Percentiles rank a stretch among this genome's conserved stretches.
Evolutionary conservation across 1,139 yeast species (phyloP).

Genomic region (Suhomyces ambrosiae): DNA sequence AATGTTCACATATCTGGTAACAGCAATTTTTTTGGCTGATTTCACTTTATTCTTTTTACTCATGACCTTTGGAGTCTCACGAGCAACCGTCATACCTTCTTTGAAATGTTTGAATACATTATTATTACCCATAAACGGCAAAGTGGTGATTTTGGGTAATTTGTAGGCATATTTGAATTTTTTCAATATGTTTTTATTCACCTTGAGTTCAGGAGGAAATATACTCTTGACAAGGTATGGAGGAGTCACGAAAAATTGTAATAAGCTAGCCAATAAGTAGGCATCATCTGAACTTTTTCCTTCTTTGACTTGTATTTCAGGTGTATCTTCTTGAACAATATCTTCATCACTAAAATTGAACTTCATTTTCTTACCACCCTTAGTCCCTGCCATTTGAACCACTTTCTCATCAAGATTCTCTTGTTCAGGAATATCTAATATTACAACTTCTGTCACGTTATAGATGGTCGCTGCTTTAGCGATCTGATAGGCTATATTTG

Average conservation of each 20-base stretch:
- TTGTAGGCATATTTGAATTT: slow-evolving; percentile 68
- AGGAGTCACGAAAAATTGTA: slow-evolving; percentile 86
- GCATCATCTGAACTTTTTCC: slow-evolving; percentile 34
- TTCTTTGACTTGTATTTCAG: slow-evolving; percentile 20
- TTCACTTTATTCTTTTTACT: slow-evolving; percentile 42
- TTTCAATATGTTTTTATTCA: slow-evolving; percentile 30
- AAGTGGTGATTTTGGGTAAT: slow-evolving; percentile 69
- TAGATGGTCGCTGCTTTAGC: slow-evolving; percentile 74
- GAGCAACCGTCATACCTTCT: slow-evolving; percentile 75
- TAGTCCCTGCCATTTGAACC: slow-evolving; percentile 27
- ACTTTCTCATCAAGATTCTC: slow-evolving; percentile 19
- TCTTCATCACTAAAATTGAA: slow-evolving; percentile 40
- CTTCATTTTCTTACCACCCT: slow-evolving; percentile 35
- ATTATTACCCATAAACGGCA: slow-evolving; percentile 71
- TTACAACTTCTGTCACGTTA: slow-evolving; percentile 70
- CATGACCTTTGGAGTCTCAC: slow-evolving; percentile 44
- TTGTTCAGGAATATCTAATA: slow-evolving; percentile 52
- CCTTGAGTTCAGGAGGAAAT: slow-evolving; percentile 34
- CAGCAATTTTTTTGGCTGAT: slow-evolving; percentile 52
- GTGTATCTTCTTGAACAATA: slow-evolving; percentile 9
- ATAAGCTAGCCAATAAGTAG: slow-evolving; percentile 63
- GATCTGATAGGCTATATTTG: slow-evolving; percentile 72
- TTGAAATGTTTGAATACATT: slow-evolving; percentile 38
- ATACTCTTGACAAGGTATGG: slow-evolving; percentile 71
- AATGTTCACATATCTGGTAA: slow-evolving; percentile 73